Percentiles rank a stretch among this genome's conserved stretches.
These are phyloP conservation scores for Fraxinus greggii DNA, from an alignment of 305 asterid genomes.

Conservation along the genomic window DNA sequence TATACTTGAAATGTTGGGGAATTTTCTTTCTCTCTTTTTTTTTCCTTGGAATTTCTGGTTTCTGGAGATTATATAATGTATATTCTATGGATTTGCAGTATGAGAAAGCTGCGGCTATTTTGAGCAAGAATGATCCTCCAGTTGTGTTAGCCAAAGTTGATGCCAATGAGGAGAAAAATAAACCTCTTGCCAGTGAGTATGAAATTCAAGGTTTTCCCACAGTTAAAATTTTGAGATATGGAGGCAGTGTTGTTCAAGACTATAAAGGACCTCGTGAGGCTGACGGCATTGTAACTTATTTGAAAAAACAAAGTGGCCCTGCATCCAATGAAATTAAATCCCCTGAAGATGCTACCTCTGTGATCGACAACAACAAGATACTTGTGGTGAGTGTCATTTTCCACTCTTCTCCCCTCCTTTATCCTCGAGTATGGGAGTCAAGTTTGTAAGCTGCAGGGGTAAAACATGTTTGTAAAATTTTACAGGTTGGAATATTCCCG, in stretches of 20 bases:
- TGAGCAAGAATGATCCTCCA: slow-evolving; percentile 68
- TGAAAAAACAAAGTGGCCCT: slow-evolving; percentile 88
- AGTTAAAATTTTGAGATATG: slow-evolving; percentile 71
- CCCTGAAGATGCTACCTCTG: slow-evolving; percentile 53
- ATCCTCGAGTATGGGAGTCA: neutral
- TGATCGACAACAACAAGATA: slow-evolving; percentile 46
- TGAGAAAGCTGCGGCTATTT: slow-evolving; percentile 83
- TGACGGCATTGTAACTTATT: slow-evolving; percentile 68
- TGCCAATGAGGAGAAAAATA: slow-evolving; percentile 64
- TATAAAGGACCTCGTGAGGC: slow-evolving; percentile 93
- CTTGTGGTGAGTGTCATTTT: slow-evolving; percentile 44
- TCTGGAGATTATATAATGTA: neutral
- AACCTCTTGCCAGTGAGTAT: slow-evolving; percentile 51
- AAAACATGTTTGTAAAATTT: neutral
- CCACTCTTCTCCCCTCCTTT: neutral
- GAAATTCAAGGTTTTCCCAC: slow-evolving; percentile 76
- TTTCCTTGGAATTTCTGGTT: neutral
- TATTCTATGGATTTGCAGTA: slow-evolving; percentile 46
- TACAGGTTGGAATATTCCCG: slow-evolving; percentile 85
- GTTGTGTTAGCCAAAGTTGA: slow-evolving; percentile 72
- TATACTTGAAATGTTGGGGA: neutral
- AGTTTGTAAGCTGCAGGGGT: neutral
- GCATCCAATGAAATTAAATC: slow-evolving; percentile 72
- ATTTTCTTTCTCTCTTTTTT: neutral
- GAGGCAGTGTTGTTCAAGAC: slow-evolving; percentile 75